Evolutionary conservation across 1,139 yeast species (phyloP).

Genomic region (Hemisphaericaspora xylofermentans): DNA sequence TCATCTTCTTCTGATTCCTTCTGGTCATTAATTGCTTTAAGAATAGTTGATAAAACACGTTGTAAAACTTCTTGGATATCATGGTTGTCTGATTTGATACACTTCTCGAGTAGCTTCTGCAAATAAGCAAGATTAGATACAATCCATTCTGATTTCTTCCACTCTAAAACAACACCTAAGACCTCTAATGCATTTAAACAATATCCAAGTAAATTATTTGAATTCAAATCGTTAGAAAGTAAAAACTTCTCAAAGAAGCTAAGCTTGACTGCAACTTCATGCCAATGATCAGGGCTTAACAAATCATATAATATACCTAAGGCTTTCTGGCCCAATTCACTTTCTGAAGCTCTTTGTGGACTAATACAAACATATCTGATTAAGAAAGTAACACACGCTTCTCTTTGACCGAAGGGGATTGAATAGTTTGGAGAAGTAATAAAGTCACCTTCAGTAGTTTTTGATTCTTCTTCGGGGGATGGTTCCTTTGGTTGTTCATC

Average conservation of each 20-base stretch:
- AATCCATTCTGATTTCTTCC: constrained; percentile 78
- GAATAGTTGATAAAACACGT: constrained; percentile 64
- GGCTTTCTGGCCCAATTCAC: constrained; percentile 79
- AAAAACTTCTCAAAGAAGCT: constrained; percentile 85
- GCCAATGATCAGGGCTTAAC: constrained; percentile 74
- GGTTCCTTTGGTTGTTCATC: constrained; percentile 15
- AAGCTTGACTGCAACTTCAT: constrained; percentile 80
- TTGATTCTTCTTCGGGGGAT: constrained; percentile 13
- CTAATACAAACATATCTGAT: constrained; percentile 87
- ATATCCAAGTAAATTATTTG: constrained; percentile 62
- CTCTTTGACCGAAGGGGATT: constrained; percentile 80
- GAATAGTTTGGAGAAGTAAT: constrained; percentile 47
- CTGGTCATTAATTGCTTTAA: constrained; percentile 57
- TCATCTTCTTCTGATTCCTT: constrained; percentile 43
- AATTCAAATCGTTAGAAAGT: constrained; percentile 71
- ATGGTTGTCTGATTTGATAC: constrained; percentile 79
- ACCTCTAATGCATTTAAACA: constrained; percentile 92
- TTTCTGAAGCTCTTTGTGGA: constrained; percentile 82
- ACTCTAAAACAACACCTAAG: constrained; percentile 76
- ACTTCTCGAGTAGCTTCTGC: constrained; percentile 75
- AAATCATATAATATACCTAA: constrained; percentile 72
- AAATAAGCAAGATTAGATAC: constrained; percentile 64
- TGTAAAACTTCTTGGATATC: constrained; percentile 83
- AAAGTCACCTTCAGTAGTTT: constrained; percentile 26
- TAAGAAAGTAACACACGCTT: constrained; percentile 88